Evolutionary conservation across 768 basidiomycete species (phyloP).

Genomic region (Grammothele lineata): DNA sequence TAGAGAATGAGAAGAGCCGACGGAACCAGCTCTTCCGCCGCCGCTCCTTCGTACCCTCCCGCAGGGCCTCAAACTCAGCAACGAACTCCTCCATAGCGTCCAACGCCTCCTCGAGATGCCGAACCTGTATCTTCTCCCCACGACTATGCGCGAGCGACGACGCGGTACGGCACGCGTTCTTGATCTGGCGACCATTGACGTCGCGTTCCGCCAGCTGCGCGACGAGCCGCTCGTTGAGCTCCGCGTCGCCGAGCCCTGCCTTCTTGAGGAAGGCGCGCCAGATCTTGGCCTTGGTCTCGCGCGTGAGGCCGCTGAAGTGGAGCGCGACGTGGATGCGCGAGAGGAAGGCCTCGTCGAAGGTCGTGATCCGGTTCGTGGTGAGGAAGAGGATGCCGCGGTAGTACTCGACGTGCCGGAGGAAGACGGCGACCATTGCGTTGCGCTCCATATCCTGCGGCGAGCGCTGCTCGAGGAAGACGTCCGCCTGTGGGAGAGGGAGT

Average conservation of each 20-base stretch:
- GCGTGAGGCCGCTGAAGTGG: constrained; percentile 25
- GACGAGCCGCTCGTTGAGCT: constrained; percentile 37
- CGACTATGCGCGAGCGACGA: constrained; percentile 51
- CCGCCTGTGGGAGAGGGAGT: too few relatives aligned
- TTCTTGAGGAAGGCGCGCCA: constrained; percentile 26
- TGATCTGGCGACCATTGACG: constrained; percentile 64
- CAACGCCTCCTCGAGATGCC: constrained; percentile 53
- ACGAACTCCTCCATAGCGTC: constrained; percentile 53
- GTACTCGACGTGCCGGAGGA: constrained; percentile 30
- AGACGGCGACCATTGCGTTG: constrained; percentile 68
- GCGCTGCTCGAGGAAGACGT: constrained; percentile 12
- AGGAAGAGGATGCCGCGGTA: constrained; percentile 36
- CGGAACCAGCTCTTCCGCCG: too few relatives aligned
- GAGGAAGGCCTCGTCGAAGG: constrained; percentile 67
- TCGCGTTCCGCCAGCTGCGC: constrained; percentile 41
- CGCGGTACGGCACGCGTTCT: constrained; percentile 63
- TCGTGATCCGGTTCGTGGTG: constrained; percentile 39
- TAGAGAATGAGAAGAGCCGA: too few relatives aligned
- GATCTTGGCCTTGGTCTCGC: constrained; percentile 19
- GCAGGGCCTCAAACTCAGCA: constrained; percentile 15
- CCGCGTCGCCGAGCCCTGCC: constrained; percentile 15
- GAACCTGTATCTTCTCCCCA: constrained; percentile 38
- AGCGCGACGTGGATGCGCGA: constrained; percentile 59
- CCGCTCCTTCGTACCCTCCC: too few relatives aligned
- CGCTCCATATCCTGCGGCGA: constrained; percentile 31